Conservation (phyloP, 1,284 basidiomycete species). For the Irpex sp. region DNA sequence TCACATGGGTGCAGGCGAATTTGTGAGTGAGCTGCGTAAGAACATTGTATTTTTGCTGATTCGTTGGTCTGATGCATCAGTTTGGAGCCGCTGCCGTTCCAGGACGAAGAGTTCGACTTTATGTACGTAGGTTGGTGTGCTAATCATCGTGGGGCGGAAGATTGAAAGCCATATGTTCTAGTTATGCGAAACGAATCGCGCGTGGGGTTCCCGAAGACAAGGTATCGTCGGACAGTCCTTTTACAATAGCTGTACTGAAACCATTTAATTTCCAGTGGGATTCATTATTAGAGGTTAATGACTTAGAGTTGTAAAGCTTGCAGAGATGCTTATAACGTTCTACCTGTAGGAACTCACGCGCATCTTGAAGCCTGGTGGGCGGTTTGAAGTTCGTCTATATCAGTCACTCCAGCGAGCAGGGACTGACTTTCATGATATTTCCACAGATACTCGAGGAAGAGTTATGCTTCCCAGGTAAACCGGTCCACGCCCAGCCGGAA, state of each 20-base stretch:
- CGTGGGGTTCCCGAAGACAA: slow-evolving; percentile 71
- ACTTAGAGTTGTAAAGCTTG: slow-evolving; percentile 1
- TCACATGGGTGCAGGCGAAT: slow-evolving; percentile 68
- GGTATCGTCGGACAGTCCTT: slow-evolving; percentile 32
- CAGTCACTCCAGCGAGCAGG: neutral
- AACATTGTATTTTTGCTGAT: slow-evolving; percentile 7
- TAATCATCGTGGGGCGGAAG: neutral
- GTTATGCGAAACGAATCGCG: slow-evolving; percentile 64
- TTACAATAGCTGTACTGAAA: slow-evolving; percentile 5
- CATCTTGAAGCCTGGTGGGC: slow-evolving; percentile 65
- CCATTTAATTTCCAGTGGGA: slow-evolving; percentile 49
- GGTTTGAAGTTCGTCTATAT: slow-evolving; percentile 48
- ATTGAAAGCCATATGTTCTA: slow-evolving; percentile 21
- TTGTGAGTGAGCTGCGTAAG: slow-evolving; percentile 44
- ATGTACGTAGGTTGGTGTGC: slow-evolving; percentile 45
- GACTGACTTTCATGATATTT: neutral
- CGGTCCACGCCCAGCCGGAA: slow-evolving; percentile 4
- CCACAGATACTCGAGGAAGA: slow-evolving; percentile 66
- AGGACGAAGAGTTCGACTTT: slow-evolving; percentile 68
- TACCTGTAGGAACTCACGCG: slow-evolving; percentile 47
- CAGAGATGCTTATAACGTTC: neutral
- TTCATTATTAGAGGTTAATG: slow-evolving; percentile 44
- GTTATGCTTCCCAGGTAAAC: slow-evolving; percentile 60
- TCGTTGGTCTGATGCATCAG: slow-evolving; percentile 30
- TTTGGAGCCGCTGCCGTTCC: slow-evolving; percentile 64